phyloP scores from a whole-genome alignment of 1,139 yeast species.

The Williopsis jadinii region DNA sequence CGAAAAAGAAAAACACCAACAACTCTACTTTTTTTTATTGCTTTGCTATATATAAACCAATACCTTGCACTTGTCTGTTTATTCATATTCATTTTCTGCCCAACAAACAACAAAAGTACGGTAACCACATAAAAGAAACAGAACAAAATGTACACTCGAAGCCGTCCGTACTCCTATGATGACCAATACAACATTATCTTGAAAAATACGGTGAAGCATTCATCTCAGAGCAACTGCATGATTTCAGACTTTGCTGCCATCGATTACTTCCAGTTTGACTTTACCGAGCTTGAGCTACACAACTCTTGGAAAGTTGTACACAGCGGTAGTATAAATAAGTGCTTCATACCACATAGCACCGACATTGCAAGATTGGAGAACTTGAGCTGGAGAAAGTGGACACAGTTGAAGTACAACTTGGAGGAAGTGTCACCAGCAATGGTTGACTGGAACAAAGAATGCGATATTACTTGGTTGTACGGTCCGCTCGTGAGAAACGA shows the following conservation, averaged over 20 bases:
- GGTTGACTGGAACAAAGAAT: constrained; percentile 75
- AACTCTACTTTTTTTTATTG: too few relatives aligned
- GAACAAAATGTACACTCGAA: constrained; percentile 2
- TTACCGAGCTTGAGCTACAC: constrained; percentile 19
- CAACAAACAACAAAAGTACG: too few relatives aligned
- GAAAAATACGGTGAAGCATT: constrained; percentile 9
- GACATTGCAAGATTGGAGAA: constrained; percentile 54
- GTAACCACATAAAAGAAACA: too few relatives aligned
- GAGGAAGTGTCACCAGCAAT: constrained; percentile 63
- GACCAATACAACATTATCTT: constrained; percentile 19
- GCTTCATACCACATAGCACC: constrained; percentile 19
- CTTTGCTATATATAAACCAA: too few relatives aligned
- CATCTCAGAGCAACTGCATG: constrained; percentile 6
- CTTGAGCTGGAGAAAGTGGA: constrained; percentile 84
- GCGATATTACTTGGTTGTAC: constrained; percentile 73
- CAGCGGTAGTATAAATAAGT: constrained; percentile 7
- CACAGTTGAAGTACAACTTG: constrained; percentile 54
- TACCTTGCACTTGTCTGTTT: too few relatives aligned
- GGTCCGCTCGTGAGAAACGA: constrained; percentile 43
- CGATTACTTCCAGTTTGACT: constrained; percentile 23
- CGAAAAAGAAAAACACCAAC: too few relatives aligned
- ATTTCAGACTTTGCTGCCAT: constrained; percentile 15
- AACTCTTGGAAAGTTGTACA: constrained; percentile 22
- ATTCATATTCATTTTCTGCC: too few relatives aligned
- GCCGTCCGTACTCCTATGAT: constrained; percentile 14